phyloP scores from a whole-genome alignment of 441 rosid species.

The Sinapis alba region DNA sequence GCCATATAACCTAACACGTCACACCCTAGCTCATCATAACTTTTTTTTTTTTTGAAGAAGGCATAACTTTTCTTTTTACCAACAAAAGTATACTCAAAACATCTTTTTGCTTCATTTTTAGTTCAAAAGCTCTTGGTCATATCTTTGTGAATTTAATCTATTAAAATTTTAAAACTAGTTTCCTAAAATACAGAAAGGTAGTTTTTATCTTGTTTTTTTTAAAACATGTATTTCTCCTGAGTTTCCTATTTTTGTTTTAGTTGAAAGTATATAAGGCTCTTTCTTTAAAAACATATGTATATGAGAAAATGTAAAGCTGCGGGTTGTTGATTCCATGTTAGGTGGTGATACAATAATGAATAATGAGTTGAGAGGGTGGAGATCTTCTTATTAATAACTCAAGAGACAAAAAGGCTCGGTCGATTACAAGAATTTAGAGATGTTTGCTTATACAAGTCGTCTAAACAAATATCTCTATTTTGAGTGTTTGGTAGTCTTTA shows the following conservation, averaged over 20 bases:
- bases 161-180: background rate
- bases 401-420: too few relatives aligned
- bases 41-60: too few relatives aligned
- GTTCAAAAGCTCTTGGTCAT: background rate
- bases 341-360: too few relatives aligned
- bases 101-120: background rate
- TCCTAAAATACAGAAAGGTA: background rate
- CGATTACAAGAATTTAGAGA: too few relatives aligned
- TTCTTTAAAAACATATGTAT: background rate
- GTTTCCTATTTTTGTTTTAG: background rate
- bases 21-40: too few relatives aligned
- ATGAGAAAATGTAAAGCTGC: background rate
- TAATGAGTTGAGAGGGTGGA: too few relatives aligned
- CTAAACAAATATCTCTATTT: too few relatives aligned
- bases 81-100: background rate
- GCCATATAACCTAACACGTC: slow-evolving; percentile 2
- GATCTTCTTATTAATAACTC: too few relatives aligned
- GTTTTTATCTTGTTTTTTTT: background rate
- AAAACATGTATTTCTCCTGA: background rate
- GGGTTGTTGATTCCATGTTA: too few relatives aligned
- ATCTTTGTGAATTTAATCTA: background rate
- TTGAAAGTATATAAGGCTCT: background rate
- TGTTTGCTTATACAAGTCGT: too few relatives aligned
- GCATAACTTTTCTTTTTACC: background rate
- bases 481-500: too few relatives aligned